Base-by-base conservation (phyloP, 495 filamentous ascomycete genomes). In the Lasiosphaeria ovina region DNA sequence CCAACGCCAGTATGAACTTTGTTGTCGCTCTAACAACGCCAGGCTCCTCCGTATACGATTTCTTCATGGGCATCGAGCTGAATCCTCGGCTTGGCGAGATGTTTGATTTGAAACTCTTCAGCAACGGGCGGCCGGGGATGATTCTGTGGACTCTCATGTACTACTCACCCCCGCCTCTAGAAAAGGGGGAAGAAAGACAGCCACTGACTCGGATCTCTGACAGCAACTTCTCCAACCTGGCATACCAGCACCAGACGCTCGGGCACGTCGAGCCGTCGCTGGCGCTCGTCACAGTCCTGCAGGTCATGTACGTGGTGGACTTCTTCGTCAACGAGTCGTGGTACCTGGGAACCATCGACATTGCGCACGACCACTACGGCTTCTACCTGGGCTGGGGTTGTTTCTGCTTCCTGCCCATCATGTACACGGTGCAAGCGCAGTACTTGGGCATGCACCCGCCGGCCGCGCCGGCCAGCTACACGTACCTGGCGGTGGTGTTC, bases 241-340 rank as follows among this genome's bases (percentile, higher is more conserved):
- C 77, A 7, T 76, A 71, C 55, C 79, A 82, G 60, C 78, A 78
- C 55, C 71, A 79, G 57, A 61, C 65, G 9, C 68, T 74, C 35
- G 79, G 79, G 10, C 74, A 66, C 57, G 66, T 82, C 58, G 75
- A 75, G 7, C 76, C 74, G 31, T 77, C 79, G 3, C 76, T 82
- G 49, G 49, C 79, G 3, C 63, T 82, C 36, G 71, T 81, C 11
- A 69, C 74, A 36, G 63, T 77, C 38, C 73, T 81, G 24, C 79
- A 81, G 56, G 66, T 67, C 6, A 64, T 79, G 50, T 81, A 81
- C 54, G 74, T 79, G 3, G 69, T 78, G 4, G 79, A 82, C 62
- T 82, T 82, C 66, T 81, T 81, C 69, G 64, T 75, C 62, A 78
- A 81, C 45, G 79, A 82, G 63, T 72, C 74, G 51, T 79, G 78